Conservation (phyloP, 2,329 filamentous ascomycete genomes). For the Sclerotinia nivalis region DNA sequence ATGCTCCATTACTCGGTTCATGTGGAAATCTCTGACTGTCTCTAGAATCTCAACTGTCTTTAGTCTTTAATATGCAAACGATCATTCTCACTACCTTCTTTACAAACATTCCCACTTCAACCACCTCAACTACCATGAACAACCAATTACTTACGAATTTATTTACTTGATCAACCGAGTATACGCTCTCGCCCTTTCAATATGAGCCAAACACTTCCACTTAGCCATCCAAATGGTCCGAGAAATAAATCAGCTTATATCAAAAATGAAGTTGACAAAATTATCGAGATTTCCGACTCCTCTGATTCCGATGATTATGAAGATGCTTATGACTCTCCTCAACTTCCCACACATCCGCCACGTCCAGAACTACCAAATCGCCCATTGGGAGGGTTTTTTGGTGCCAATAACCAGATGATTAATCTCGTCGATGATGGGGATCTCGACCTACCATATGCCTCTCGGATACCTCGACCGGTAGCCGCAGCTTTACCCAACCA, state of each 20-base stretch:
- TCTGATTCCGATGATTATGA: background rate
- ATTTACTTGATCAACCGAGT: background rate
- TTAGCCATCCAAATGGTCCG: background rate
- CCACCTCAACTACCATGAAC: background rate
- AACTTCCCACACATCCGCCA: background rate
- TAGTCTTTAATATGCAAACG: slow-evolving; percentile 13
- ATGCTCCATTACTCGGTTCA: background rate
- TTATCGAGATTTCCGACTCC: slow-evolving; percentile 10
- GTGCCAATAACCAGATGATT: background rate
- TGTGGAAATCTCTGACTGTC: background rate
- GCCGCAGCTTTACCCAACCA: background rate
- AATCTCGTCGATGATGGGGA: background rate
- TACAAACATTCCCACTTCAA: background rate
- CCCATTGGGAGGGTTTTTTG: background rate
- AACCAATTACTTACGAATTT: background rate
- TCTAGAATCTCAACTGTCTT: background rate
- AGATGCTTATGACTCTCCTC: background rate
- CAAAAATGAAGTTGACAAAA: background rate
- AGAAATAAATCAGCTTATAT: background rate
- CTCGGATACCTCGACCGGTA: background rate
- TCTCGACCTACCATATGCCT: background rate
- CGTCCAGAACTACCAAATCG: too few relatives aligned
- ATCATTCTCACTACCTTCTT: background rate
- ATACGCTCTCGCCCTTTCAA: background rate
- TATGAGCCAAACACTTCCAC: background rate